These are phyloP conservation scores for Sonneratia caseolaris DNA, from an alignment of 345 rosid species.

Conservation along the genomic window DNA sequence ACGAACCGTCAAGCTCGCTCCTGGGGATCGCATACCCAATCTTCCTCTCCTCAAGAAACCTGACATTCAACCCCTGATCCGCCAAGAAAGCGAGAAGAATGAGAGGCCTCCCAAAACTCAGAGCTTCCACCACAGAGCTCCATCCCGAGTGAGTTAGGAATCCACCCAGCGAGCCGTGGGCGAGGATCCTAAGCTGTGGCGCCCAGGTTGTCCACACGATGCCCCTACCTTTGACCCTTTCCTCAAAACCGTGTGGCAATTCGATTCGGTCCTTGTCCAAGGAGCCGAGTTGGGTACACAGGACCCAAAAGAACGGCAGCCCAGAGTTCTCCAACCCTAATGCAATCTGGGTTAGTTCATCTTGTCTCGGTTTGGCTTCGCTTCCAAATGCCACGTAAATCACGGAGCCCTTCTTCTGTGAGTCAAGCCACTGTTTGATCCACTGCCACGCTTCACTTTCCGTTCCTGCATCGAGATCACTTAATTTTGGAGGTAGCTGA, in stretches of 20 bases:
- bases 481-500: slow-evolving; percentile 20
- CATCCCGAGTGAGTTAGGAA: slow-evolving; percentile 29
- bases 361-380: slow-evolving; percentile 25
- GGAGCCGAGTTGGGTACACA: slow-evolving; percentile 9
- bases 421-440: slow-evolving; percentile 28
- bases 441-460: slow-evolving; percentile 17
- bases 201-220: slow-evolving; percentile 33
- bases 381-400: slow-evolving; percentile 34
- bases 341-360: slow-evolving; percentile 21
- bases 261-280: slow-evolving; percentile 14
- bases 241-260: slow-evolving; percentile 31
- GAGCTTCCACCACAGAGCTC: slow-evolving; percentile 22
- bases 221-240: slow-evolving; percentile 22
- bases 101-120: slow-evolving; percentile 15
- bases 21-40: slow-evolving; percentile 17
- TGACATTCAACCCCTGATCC: slow-evolving; percentile 30
- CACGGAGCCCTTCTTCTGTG: slow-evolving; percentile 7
- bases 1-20: slow-evolving; percentile 17
- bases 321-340: slow-evolving; percentile 28
- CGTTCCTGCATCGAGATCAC: not conserved
- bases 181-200: slow-evolving; percentile 27
- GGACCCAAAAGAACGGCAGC: slow-evolving; percentile 36
- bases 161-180: slow-evolving; percentile 29
- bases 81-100: slow-evolving; percentile 7
- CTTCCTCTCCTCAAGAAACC: slow-evolving; percentile 16